Evolutionary conservation across 805 yeast species (phyloP), one percentile per base, ranked within the genome.

Genomic region (Candida wancherniae): DNA sequence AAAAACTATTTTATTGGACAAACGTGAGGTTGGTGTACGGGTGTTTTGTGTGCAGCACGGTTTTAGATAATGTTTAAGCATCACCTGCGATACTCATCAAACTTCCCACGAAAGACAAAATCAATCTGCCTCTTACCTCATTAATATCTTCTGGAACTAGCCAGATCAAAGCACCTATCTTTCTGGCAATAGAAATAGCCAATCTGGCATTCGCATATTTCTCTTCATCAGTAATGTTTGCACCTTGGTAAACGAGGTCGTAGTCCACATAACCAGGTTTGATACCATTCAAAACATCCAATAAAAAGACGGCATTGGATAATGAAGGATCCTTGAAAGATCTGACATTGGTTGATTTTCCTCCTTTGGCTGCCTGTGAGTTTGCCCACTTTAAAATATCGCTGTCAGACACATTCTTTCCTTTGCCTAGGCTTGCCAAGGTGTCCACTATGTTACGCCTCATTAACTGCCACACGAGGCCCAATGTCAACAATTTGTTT

Each of bases 111-210:
- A 92, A 92, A 1, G 97, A 87, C 57, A 87, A 74, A 36, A 92
- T 84, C 65, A 92, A 78, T 59, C 97, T 78, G 26, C 95, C 74
- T 62, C 97, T 83, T 25, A 92, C 97, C 65, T 90, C 97, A 50
- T 80, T 84, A 51, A 92, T 92, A 65, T 92, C 98, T 61, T 92
- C 98, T n/a, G 98, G 98, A n/a, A 92, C 96, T 47, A 92, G 73
- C 97, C 97, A 92, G 52, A 92, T 92, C 56, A 92, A 76, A 23
- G 96, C 98, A 40, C 98, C 98, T 47, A 92, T 67, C 62, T 92
- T 92, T 73, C 98, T 83, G 20, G 98, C 98, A 52, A 92, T 92
- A 2, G 97, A 92, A 55, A 92, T 92, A 13, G 98, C 98, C 57
- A 92, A 74, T 67, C 85, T 83, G 13, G 97, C 98, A 57, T 92